Percentiles rank a stretch among this genome's conserved stretches.
Conservation (phyloP, 148 eudicot genomes). For the Rhododendron vialii region DNA sequence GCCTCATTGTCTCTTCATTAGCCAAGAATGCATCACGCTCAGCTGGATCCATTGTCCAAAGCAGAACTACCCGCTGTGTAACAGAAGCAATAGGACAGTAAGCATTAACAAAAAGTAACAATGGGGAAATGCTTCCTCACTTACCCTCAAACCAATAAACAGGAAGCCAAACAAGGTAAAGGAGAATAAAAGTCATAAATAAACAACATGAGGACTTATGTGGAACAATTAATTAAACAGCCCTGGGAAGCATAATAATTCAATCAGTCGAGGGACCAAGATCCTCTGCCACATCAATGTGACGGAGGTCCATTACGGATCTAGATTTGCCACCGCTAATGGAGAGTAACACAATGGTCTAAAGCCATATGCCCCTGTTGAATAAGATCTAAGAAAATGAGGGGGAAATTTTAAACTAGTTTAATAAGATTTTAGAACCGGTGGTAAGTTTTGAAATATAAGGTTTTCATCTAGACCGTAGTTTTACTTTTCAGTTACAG, state of each 20-base stretch:
- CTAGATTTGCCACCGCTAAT: neutral
- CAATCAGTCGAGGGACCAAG: neutral
- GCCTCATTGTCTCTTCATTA: conserved; percentile 78
- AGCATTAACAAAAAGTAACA: neutral
- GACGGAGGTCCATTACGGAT: neutral
- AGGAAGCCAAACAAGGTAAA: neutral
- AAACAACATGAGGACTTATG: neutral
- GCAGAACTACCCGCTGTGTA: conserved; percentile 48
- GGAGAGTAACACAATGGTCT: neutral
- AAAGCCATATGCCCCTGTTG: neutral
- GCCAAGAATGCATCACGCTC: conserved; percentile 81
- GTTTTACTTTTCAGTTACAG: neutral
- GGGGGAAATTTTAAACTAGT: neutral
- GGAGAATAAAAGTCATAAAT: neutral
- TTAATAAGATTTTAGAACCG: neutral
- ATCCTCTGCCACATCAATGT: neutral
- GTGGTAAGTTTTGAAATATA: neutral
- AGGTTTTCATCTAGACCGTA: neutral
- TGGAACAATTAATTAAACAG: neutral
- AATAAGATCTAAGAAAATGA: neutral
- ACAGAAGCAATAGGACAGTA: neutral
- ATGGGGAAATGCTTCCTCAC: neutral
- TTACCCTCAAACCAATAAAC: neutral
- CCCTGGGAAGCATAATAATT: neutral
- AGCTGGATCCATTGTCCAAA: conserved; percentile 67